Evolutionary conservation across 2,329 filamentous ascomycete genomes (phyloP), one percentile per base, ranked within the genome.

Genomic region (Epicoccum nigrum): DNA sequence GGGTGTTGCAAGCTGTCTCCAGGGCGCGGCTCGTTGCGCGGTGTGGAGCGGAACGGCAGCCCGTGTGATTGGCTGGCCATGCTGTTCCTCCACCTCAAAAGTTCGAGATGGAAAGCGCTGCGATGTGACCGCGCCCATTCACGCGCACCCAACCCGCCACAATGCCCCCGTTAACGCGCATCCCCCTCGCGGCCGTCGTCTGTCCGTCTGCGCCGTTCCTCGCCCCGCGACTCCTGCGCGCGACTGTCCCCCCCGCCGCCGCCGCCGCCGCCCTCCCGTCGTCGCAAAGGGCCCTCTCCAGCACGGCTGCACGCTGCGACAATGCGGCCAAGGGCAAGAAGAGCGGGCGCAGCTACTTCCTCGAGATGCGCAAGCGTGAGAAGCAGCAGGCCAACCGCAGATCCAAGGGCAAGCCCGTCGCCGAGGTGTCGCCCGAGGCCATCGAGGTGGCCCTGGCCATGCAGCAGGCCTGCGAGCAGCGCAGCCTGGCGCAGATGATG

Each of bases 151-250:
- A 15, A 20, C 21, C 38, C 30, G 19, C 40, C 4, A 41, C 41
- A 11, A 70, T 68, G 63, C 56, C 64, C 13, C 54, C 59, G 17
- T 28, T 67, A 35, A 50, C 62, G 40, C 63, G 62, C 16, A 52
- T 55, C 3, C 62, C 68, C 15, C 63, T 72, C 16, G 65, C 70
- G 15, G 55, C 65, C 2, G 34, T 70, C 7, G 55, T 72, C 39
- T 72, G 68, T 39, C 71, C 70, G 1, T 69, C 64, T 19, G 61
- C 69, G 4, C 70, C 70, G 2, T 73, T 74, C 40, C 68, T 74
- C 27, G 64, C 62, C 4, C 71, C 70, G 12, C 64, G 65, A 16
- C 64, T 70, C 37, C 51, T 69, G 20, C 62, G 62, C 44, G 49
- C 56, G 4, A 39, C 54, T 6, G 42, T 58, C 7, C 53, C 60